Base-by-base conservation (phyloP, 2,329 filamentous ascomycete genomes). In the Penicillium sp. region DNA sequence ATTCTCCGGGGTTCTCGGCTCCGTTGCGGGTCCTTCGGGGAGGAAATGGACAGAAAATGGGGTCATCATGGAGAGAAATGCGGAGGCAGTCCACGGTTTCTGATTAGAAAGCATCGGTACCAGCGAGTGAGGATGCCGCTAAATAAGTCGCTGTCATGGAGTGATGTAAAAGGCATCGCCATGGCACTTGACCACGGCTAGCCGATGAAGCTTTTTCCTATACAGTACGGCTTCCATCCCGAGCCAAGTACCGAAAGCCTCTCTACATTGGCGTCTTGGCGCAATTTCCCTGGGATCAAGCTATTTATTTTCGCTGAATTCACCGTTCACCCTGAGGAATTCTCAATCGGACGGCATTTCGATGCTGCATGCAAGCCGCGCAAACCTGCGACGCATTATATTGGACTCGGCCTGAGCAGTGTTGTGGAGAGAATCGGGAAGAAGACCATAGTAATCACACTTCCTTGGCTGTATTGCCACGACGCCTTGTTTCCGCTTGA, bases 171-270 rank as follows among this genome's bases (percentile, higher is more conserved):
- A 19, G 10, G n/a, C 6, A 6, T 24, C 46, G 49, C 28, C 19
- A 47, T 56, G 56, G 56, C 57, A 59, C 31, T 58, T 58, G 46
- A 53, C 22, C 29, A 53, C 57, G 56, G 57, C 53, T 57, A 53
- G 33, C 52, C 54, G 57, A 57, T 26, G 33, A 15, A 29, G 32
- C 29, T 40, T 43, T n/a, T 34, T 29, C 26, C 38, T 47, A 33
- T 31, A 19, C 26, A 21, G 7, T n/a, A 32, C 39, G 45, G 50
- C 52, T 51, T 26, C 19, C 10, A 31, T 10, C 26, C 28, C 41
- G 44, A 32, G 29, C 28, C 50, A 59, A 59, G 51, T 59, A 55
- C 57, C 57, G 55, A 56, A 32, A 32, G 7, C 2, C 12, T 21
- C 34, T 39, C 5, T 13, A 24, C 24, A 41, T 22, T 37, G 43